phyloP scores from a whole-genome alignment of 768 basidiomycete species.

The Dictyophora rubrovolvata region DNA sequence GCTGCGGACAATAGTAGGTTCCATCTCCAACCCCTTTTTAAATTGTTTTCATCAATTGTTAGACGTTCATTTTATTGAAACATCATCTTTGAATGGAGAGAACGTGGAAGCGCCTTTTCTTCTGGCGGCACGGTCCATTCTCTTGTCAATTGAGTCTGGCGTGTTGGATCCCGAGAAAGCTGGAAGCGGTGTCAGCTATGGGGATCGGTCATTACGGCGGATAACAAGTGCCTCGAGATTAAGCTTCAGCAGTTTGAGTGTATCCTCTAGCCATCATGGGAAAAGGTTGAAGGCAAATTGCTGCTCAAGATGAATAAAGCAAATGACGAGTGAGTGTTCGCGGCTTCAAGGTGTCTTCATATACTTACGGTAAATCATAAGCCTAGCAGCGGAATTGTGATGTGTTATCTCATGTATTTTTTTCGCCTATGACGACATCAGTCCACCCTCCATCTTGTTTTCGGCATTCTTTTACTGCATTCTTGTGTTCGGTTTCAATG shows the following conservation, averaged over 20 bases:
- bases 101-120: constrained; percentile 90
- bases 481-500: neutral
- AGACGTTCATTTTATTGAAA: constrained; percentile 93
- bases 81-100: constrained; percentile 84
- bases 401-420: neutral
- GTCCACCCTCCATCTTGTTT: neutral
- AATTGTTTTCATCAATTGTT: constrained; percentile 9
- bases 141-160: constrained; percentile 86
- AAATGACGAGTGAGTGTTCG: neutral
- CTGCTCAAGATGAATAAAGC: neutral
- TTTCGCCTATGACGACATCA: neutral
- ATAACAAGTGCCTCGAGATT: constrained; percentile 86
- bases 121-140: constrained; percentile 74
- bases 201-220: constrained; percentile 83
- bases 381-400: neutral
- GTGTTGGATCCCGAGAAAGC: constrained; percentile 86
- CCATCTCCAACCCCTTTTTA: neutral
- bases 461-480: neutral
- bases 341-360: neutral
- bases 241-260: constrained; percentile 75
- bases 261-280: constrained; percentile 32
- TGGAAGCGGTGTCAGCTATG: constrained; percentile 93
- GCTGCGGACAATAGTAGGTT: constrained; percentile 84
- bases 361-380: neutral
- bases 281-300: neutral